Conservation (phyloP, 1,284 basidiomycete species). For the Mycena citricolor region DNA sequence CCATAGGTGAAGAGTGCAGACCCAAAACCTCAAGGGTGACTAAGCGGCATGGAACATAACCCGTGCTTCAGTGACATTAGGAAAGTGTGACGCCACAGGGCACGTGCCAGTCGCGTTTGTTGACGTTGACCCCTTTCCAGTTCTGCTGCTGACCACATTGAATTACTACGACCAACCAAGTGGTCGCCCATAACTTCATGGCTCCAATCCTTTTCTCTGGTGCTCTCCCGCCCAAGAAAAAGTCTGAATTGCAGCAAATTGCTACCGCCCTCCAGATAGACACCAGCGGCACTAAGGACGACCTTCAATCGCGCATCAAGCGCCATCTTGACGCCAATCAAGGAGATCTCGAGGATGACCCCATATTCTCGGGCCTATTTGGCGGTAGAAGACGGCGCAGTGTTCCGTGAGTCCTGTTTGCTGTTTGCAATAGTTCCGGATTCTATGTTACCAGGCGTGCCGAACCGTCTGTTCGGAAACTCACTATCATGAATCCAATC, state of each 20-base stretch:
- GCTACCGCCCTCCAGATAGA: conserved; percentile 49
- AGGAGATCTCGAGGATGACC: conserved; percentile 49
- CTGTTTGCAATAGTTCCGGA: conserved; percentile 12
- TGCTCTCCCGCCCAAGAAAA: conserved; percentile 37
- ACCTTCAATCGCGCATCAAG: conserved; percentile 56
- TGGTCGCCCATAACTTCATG: too few species aligned
- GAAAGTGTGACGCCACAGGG: too few species aligned
- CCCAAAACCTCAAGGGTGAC: too few species aligned
- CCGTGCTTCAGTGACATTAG: too few species aligned
- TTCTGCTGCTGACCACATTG: too few species aligned
- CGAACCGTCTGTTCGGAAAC: conserved; percentile 13
- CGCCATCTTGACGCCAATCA: conserved; percentile 55
- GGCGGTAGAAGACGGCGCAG: conserved; percentile 41
- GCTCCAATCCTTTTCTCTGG: too few species aligned
- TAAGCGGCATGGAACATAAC: too few species aligned
- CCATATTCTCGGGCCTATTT: conserved; percentile 55
- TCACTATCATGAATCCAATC: conserved; percentile 36
- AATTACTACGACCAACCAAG: too few species aligned
- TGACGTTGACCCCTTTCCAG: too few species aligned
- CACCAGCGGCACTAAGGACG: conserved; percentile 47
- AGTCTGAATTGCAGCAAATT: conserved; percentile 59
- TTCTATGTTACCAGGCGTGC: neutral
- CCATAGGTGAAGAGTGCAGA: too few species aligned
- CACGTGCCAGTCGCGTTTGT: too few species aligned
- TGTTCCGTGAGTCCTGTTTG: conserved; percentile 35